Evolutionary conservation across 129 eudicot genomes (phyloP).

Genomic region (Chrysanthemum makinoi): DNA sequence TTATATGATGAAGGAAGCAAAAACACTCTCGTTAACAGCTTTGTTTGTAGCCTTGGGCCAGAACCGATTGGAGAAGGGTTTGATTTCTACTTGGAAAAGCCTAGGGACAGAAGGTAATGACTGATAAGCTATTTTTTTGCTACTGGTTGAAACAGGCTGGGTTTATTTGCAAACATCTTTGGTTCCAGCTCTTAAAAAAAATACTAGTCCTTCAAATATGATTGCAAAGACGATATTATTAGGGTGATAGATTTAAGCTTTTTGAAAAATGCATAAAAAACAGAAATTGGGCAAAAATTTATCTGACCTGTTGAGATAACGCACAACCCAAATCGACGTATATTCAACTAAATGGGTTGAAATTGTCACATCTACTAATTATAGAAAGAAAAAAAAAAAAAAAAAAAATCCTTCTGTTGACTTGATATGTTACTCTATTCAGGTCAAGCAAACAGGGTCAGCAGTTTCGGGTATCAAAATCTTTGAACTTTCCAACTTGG

Average conservation of each 20-base stretch:
- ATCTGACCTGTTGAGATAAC: too few relatives aligned
- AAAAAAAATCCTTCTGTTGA: slow-evolving; percentile 1
- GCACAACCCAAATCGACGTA: too few relatives aligned
- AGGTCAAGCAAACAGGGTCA: slow-evolving; percentile 30
- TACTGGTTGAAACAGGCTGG: too few relatives aligned
- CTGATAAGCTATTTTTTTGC: neutral
- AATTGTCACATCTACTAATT: neutral
- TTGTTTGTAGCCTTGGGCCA: slow-evolving; percentile 5
- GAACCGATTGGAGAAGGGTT: neutral
- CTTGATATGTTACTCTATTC: slow-evolving; percentile 17
- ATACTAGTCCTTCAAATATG: too few relatives aligned
- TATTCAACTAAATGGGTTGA: too few relatives aligned
- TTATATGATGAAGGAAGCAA: slow-evolving; percentile 18
- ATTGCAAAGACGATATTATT: neutral
- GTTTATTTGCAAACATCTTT: too few relatives aligned
- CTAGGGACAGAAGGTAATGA: slow-evolving; percentile 17
- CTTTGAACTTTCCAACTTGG: slow-evolving; percentile 12
- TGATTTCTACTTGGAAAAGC: slow-evolving; percentile 8
- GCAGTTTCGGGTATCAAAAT: slow-evolving; percentile 9
- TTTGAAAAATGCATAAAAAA: too few relatives aligned
- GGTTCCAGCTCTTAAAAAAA: too few relatives aligned
- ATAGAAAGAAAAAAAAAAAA: too few relatives aligned
- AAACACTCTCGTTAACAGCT: slow-evolving; percentile 13
- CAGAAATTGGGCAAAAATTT: too few relatives aligned
- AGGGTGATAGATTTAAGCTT: neutral